Evolutionary conservation across 2,329 filamentous ascomycete species (phyloP).

Genomic region (Penicillium sp.): DNA sequence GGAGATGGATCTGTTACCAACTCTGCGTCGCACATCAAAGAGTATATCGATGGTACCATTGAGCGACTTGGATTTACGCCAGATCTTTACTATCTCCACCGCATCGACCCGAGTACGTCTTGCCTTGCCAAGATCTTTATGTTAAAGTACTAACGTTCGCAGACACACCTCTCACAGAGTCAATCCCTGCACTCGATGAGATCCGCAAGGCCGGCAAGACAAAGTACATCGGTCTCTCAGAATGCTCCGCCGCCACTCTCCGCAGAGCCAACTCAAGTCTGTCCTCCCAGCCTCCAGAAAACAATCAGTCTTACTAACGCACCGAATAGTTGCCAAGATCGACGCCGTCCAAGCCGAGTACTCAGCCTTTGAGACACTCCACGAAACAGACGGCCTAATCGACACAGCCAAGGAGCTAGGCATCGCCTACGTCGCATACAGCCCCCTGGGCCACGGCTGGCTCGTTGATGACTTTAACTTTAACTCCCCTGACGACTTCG

Average conservation of each 20-base stretch:
- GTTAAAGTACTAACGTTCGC: neutral
- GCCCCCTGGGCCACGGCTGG: slow-evolving; percentile 51
- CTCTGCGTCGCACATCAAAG: slow-evolving; percentile 47
- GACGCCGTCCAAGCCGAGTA: slow-evolving; percentile 51
- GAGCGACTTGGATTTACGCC: slow-evolving; percentile 51
- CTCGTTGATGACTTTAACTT: slow-evolving; percentile 48
- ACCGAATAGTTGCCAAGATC: slow-evolving; percentile 45
- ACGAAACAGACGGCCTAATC: slow-evolving; percentile 44
- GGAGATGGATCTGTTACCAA: slow-evolving; percentile 42
- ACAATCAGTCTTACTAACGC: slow-evolving; percentile 3
- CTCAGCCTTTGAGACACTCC: slow-evolving; percentile 45
- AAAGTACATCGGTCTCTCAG: slow-evolving; percentile 52
- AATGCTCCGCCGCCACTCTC: slow-evolving; percentile 48
- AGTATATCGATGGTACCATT: slow-evolving; percentile 53
- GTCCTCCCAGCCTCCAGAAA: neutral
- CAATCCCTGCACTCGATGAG: slow-evolving; percentile 49
- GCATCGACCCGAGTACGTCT: slow-evolving; percentile 46
- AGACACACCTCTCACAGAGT: slow-evolving; percentile 50
- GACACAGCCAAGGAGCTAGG: slow-evolving; percentile 44
- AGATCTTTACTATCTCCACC: slow-evolving; percentile 48
- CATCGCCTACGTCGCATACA: slow-evolving; percentile 49
- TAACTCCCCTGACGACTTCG: slow-evolving; percentile 50
- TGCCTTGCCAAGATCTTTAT: too few relatives aligned
- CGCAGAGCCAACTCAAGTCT: slow-evolving; percentile 48
- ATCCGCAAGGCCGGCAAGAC: slow-evolving; percentile 50